Evolutionary conservation across 2,329 filamentous ascomycete species (phyloP).

Genomic region (Elsinoe fawcettii): DNA sequence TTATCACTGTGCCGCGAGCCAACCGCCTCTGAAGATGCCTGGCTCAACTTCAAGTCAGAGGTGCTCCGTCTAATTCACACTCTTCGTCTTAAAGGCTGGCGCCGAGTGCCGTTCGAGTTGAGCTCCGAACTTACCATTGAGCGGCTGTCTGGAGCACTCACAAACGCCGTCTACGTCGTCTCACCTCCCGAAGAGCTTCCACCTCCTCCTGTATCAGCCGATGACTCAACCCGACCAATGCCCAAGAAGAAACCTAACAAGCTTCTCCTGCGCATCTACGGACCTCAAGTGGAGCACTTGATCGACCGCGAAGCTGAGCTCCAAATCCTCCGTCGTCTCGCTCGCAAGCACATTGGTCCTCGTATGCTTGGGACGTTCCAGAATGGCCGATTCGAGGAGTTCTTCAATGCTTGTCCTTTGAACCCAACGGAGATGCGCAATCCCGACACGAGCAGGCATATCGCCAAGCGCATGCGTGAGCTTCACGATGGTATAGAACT

Average conservation of each 20-base stretch:
- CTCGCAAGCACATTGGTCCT: conserved; percentile 87
- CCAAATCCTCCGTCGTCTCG: conserved; percentile 74
- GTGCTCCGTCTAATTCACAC: conserved; percentile 87
- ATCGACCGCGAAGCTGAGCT: conserved; percentile 91
- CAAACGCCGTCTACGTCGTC: conserved; percentile 94
- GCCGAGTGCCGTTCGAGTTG: conserved; percentile 64
- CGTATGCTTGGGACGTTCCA: conserved; percentile 83
- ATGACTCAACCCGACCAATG: conserved; percentile 20
- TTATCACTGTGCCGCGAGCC: conserved; percentile 24
- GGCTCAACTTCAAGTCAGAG: conserved; percentile 84
- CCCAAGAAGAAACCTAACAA: conserved; percentile 54
- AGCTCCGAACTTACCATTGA: conserved; percentile 63
- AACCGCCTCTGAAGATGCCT: conserved; percentile 51
- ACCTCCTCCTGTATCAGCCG: conserved; percentile 16
- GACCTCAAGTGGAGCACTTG: conserved; percentile 87
- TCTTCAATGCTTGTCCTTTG: conserved; percentile 75
- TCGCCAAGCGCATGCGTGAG: conserved; percentile 95
- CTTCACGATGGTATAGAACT: conserved; percentile 90
- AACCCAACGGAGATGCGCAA: conserved; percentile 69
- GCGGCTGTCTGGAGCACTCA: conserved; percentile 81
- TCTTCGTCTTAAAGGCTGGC: conserved; percentile 83
- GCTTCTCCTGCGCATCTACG: conserved; percentile 83
- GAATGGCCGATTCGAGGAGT: conserved; percentile 95
- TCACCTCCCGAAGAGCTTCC: conserved; percentile 63
- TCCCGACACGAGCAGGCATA: conserved; percentile 78